A percentile compares a stretch with the other conserved stretches of the same genome.
Conservation (phyloP, 371 early-diverging fungal genomes). For the Rhizopus sp. region DNA sequence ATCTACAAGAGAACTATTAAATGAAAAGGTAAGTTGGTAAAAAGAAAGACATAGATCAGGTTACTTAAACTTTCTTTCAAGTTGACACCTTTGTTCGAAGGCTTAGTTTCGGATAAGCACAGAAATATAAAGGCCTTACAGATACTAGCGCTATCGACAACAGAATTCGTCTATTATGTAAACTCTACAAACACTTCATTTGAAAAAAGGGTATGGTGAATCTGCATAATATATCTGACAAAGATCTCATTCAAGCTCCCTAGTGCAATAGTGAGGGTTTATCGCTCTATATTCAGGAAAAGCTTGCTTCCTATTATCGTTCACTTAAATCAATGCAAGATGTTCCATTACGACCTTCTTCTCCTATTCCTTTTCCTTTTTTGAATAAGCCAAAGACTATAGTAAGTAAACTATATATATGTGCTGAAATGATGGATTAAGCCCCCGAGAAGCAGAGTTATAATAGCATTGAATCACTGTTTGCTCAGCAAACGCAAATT, state of each 20-base stretch:
- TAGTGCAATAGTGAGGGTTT: conserved; percentile 26
- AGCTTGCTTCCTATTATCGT: conserved; percentile 25
- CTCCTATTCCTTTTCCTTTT: conserved; percentile 25
- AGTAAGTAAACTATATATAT: conserved; percentile 14
- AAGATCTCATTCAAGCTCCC: neutral
- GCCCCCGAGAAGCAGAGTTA: conserved; percentile 19
- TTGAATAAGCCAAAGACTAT: conserved; percentile 24
- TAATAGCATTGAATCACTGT: conserved; percentile 27
- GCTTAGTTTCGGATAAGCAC: conserved; percentile 17
- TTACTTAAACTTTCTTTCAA: neutral
- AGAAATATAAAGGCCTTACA: conserved; percentile 24
- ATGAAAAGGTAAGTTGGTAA: conserved; percentile 20
- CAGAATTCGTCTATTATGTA: conserved; percentile 16
- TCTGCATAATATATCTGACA: neutral
- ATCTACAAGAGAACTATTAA: conserved; percentile 21
- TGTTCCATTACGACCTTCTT: conserved; percentile 20
- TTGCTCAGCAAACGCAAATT: conserved; percentile 14
- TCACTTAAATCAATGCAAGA: conserved; percentile 18
- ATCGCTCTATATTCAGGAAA: conserved; percentile 35
- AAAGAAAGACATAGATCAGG: neutral
- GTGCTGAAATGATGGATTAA: neutral
- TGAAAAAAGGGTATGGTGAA: conserved; percentile 4
- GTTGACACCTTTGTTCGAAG: conserved; percentile 20
- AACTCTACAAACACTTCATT: conserved; percentile 15
- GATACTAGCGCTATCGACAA: conserved; percentile 15